Conservation (phyloP, 257 asterid species). For the Nicotiana knightiana region DNA sequence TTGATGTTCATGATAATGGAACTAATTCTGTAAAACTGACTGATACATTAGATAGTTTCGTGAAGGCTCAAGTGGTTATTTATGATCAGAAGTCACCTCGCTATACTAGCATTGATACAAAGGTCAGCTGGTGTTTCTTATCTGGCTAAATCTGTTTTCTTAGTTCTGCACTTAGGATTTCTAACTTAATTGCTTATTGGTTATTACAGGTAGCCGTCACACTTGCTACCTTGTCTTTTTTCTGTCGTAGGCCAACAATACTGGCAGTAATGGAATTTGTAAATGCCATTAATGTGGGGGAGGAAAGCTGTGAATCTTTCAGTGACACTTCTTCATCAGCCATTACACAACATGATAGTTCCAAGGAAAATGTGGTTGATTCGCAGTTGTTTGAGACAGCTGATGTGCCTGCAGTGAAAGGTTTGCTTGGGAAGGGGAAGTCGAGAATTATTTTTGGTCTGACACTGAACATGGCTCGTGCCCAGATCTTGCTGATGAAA, state of each 20-base stretch:
- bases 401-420: constrained; percentile 71
- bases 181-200: not conserved
- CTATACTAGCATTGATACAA: constrained; percentile 59
- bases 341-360: constrained; percentile 25
- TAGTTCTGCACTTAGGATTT: not conserved
- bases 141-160: constrained; percentile 3
- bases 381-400: constrained; percentile 36
- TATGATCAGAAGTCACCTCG: constrained; percentile 70
- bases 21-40: constrained; percentile 38
- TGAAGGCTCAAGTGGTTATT: constrained; percentile 79
- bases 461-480: constrained; percentile 84
- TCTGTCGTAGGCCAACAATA: constrained; percentile 88
- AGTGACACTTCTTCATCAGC: constrained; percentile 51
- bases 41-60: constrained; percentile 74
- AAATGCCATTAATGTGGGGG: constrained; percentile 51
- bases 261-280: constrained; percentile 78
- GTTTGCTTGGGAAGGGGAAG: constrained; percentile 87
- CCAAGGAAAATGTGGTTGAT: constrained; percentile 34
- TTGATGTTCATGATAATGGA: constrained; percentile 37
- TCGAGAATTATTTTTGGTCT: constrained; percentile 74
- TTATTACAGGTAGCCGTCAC: constrained; percentile 74
- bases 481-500: constrained; percentile 88
- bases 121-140: constrained; percentile 39
- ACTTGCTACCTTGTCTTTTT: constrained; percentile 87
- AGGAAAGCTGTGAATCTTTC: constrained; percentile 39